A percentile compares a stretch with the other conserved stretches of the same genome.
phyloP scores from a whole-genome alignment of 2,329 filamentous ascomycete genomes.

The Monosporascus cannonballus region DNA sequence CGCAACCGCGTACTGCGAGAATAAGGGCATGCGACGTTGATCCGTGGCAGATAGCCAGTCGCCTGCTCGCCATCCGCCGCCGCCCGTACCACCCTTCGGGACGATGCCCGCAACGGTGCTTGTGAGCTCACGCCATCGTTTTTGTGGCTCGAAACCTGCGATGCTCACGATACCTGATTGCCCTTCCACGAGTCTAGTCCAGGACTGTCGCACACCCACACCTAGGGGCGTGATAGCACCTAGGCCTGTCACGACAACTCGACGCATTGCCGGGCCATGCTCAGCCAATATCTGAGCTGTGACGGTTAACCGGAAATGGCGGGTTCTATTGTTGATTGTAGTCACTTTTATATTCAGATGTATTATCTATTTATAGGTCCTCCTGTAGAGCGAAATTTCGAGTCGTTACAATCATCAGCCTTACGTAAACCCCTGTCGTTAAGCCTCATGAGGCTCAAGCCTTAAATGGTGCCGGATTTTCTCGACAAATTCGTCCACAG shows the following conservation, averaged over 20 bases:
- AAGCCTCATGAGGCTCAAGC: too few species aligned
- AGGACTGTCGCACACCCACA: slow-evolving; percentile 70
- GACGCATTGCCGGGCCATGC: slow-evolving; percentile 49
- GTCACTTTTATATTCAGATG: too few species aligned
- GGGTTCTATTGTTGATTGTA: too few species aligned
- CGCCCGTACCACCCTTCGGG: slow-evolving; percentile 44
- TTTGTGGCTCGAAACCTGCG: slow-evolving; percentile 48
- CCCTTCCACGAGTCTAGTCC: slow-evolving; percentile 73
- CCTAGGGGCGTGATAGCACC: slow-evolving; percentile 80
- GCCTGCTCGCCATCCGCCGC: slow-evolving; percentile 41
- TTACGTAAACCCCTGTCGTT: too few species aligned
- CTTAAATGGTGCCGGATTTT: too few species aligned
- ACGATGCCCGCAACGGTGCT: slow-evolving; percentile 83
- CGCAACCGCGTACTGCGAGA: slow-evolving; percentile 86
- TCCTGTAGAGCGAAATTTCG: too few species aligned
- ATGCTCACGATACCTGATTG: slow-evolving; percentile 77
- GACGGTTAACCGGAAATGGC: background rate
- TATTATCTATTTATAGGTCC: too few species aligned
- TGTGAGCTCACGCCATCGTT: slow-evolving; percentile 64
- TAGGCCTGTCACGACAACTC: slow-evolving; percentile 79
- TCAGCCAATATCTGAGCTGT: background rate
- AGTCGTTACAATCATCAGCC: too few species aligned
- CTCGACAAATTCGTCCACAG: too few species aligned
- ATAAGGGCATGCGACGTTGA: slow-evolving; percentile 77
- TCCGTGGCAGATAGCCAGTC: slow-evolving; percentile 51